Percentiles rank a stretch among this genome's conserved stretches.
Conservation (phyloP, 2,329 filamentous ascomycete species). For the Talaromyces sp. region DNA sequence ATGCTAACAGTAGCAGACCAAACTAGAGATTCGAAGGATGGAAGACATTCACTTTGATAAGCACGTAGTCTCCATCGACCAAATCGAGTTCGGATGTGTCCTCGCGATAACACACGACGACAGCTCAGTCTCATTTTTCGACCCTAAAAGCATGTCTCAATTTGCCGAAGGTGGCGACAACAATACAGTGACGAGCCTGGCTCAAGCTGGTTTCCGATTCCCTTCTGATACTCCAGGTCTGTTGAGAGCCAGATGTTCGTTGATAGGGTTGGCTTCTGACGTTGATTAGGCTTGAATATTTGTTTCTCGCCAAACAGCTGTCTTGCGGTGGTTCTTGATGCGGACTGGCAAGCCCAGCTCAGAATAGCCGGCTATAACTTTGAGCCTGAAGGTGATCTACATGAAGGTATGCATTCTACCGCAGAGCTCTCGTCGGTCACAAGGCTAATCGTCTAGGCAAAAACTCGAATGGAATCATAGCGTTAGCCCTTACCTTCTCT, state of each 20-base stretch:
- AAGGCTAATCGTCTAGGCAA: slow-evolving; percentile 28
- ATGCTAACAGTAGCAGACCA: slow-evolving; percentile 33
- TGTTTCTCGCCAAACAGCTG: slow-evolving; percentile 46
- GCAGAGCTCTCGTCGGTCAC: not conserved
- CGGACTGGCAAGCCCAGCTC: slow-evolving; percentile 38
- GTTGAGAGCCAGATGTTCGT: not conserved
- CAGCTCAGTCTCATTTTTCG: slow-evolving; percentile 74
- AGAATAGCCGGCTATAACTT: slow-evolving; percentile 41
- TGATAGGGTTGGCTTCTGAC: not conserved
- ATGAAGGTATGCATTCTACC: slow-evolving; percentile 33
- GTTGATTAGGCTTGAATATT: slow-evolving; percentile 31
- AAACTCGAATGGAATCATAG: slow-evolving; percentile 56
- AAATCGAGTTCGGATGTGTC: slow-evolving; percentile 67
- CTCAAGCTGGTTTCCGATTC: slow-evolving; percentile 76
- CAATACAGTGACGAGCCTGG: slow-evolving; percentile 64
- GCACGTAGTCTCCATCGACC: slow-evolving; percentile 64
- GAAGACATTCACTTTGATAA: slow-evolving; percentile 68
- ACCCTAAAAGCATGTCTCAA: slow-evolving; percentile 68
- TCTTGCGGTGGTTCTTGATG: slow-evolving; percentile 36
- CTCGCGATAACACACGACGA: slow-evolving; percentile 74
- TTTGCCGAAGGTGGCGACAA: slow-evolving; percentile 63
- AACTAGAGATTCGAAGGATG: slow-evolving; percentile 58
- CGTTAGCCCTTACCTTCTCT: slow-evolving; percentile 54
- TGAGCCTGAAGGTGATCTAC: slow-evolving; percentile 33
- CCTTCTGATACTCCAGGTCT: slow-evolving; percentile 61